Base-by-base conservation (phyloP, 1,284 basidiomycete genomes). In the Ceratobasidium sp. region DNA sequence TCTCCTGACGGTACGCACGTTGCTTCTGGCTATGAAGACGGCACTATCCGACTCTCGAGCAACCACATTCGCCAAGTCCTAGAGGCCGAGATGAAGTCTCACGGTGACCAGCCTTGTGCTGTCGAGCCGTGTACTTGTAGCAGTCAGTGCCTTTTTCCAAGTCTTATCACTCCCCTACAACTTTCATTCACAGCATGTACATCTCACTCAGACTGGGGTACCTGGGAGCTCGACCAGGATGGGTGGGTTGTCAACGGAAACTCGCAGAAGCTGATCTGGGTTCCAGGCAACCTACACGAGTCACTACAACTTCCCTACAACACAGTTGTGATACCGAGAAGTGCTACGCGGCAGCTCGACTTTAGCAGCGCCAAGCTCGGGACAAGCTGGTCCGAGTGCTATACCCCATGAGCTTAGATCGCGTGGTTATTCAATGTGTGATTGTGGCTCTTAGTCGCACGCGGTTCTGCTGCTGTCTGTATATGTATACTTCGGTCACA, bases 31-130 rank as follows among this genome's bases (percentile, higher is more conserved):
- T 66, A 38, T 1, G 15, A 15, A 10, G 64, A 66, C 28, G 6
- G 28, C n/a, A 66, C 64, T 20, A 48, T 66, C 12, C 64, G 64
- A 46, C 3, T 38, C n/a, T 66, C 40, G 64, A 42, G 56, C 28
- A 57, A 9, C 12, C 50, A 54, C 23, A 23, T 54, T 15, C 50
- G 5, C 1, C 50, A 3, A 3, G 33, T 33, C 33, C 33, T 33
- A 33, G 33, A 33, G 1, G 33, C 33, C 2, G 33, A 33, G 33
- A 33, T 33, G 33, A 33, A 4, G 33, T 33, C 33, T 33, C 33
- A 33, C 33, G 33, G 33, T 4, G 4, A 33, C 33, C 33, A 4
- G 33, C 33, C 33, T 33, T 33, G 33, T 4, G 33, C 33, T 33
- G 33, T 33, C 4, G 4, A 33, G 33, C 33, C 33, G 33, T 33